Evolutionary conservation across 805 yeast species (phyloP), one percentile per base, ranked within the genome.

Genomic region (Hemisphaericaspora nanyangensis): DNA sequence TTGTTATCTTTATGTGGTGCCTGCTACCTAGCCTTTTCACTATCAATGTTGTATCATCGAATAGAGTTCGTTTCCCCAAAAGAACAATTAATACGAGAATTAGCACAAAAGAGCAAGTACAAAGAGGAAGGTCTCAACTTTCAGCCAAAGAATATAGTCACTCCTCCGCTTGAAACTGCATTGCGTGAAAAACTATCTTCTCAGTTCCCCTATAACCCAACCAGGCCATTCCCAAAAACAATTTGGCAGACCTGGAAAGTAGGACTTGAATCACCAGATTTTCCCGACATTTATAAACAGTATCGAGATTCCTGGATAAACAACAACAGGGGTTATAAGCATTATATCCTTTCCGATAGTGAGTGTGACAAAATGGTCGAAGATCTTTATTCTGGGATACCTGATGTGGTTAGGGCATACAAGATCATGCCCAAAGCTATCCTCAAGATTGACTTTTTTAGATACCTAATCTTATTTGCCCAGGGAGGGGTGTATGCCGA

Each of bases 401-500:
- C 98, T 1, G 78, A 78, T 30, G 87, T 93, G 4, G 67, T 79
- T 1, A 70, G 72, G 44, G 96, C 97, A 0, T 93, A 83, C 65
- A 63, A 76, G 13, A 48, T 77, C 20, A 65, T 93, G 76, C 99
- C 99, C 2, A 80, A 77, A 51, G 74, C 75, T 27, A 90, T 93
- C 40, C 64, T 93, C 42, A 85, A 85, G 56, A 98, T 97, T 0
- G 99, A 93, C 61, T 91, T 91, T 56, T 88, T 93, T 70, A 70
- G 98, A 44, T 93, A 93, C 60, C 68, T 93, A 52, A 79, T 93
- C 15, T 64, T 93, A 17, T 83, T 74, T 56, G 96, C 97, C 6
- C 70, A 91, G 35, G 99, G 99, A 8, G 99, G 99, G 1, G 80
- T 87, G 1, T 91, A 91, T 56, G 76, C 95, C 2, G 99, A 93